Base-by-base conservation (phyloP, 2,329 filamentous ascomycete species). In the Cladophialophora carrionii region DNA sequence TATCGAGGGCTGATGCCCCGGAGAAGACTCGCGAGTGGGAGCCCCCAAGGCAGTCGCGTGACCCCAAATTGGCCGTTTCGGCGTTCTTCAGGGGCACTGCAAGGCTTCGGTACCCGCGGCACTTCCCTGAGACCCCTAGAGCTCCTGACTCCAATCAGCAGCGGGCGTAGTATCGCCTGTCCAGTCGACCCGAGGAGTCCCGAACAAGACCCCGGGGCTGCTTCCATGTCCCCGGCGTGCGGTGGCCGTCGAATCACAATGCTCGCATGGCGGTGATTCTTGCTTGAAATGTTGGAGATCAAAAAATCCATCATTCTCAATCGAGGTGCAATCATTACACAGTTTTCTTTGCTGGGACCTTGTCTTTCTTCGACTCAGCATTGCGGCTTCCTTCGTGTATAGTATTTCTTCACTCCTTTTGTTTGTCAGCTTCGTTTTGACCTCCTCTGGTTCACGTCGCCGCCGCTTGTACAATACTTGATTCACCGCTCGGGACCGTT, bases 381-480 rank as follows among this genome's bases (percentile, higher is more conserved):
- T 54, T 37, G 56, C 53, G 29, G 46, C 56, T 43, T 53, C 61
- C 49, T 67, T 57, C 52, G 52, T 71, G 69, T 71, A 71, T 63
- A 68, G 53, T 71, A 48, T 63, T 61, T 48, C 57, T 52, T 62
- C 58, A 48, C 58, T 64, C 58, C 52, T 54, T 63, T 70, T 66
- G 34, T 65, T 71, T 64, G 53, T 69, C 69, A 65, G 49, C 32
- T 49, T 52, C 34, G 22, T 51, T 55, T 51, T 59, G 46, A 52
- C 26, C 48, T 34, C 14, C 56, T 49, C 51, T 55, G 41, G 22
- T 66, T 61, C 61, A 14, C 26, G 43, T 61, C 60, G 9, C 10
- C 31, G 52, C 57, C 51, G 20, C 37, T 26, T 72, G 69, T 71
- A 69, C 62, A 64, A 54, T 67, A 68, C 66, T 67, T 57, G 56